These are phyloP conservation scores for Sarocladiaceae sp. DNA, from an alignment of 2,329 filamentous ascomycete species.

Conservation along the genomic window DNA sequence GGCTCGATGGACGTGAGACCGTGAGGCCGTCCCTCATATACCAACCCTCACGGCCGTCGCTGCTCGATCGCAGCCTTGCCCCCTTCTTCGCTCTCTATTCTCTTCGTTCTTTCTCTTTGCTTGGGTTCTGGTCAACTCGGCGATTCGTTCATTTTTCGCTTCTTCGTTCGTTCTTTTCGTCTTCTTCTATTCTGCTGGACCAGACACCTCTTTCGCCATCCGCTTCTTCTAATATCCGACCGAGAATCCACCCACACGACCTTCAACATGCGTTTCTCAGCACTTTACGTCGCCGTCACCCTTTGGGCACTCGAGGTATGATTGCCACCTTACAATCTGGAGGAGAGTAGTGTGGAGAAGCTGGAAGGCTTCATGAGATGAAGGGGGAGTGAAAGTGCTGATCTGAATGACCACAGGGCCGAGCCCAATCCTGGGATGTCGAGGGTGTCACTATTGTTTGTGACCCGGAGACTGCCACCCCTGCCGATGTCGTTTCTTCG, in stretches of 20 bases:
- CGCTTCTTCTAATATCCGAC: neutral
- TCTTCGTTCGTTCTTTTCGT: neutral
- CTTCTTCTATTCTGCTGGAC: neutral
- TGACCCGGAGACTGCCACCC: neutral
- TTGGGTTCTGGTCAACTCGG: constrained; percentile 8
- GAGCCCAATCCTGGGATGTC: constrained; percentile 6
- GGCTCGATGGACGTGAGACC: too few relatives aligned
- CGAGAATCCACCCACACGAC: neutral
- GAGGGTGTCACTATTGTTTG: neutral
- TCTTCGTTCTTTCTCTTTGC: neutral
- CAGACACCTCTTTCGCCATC: neutral
- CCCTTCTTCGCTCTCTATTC: neutral
- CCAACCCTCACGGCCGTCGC: neutral
- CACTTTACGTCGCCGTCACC: neutral
- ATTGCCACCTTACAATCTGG: neutral
- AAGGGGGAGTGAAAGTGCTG: neutral
- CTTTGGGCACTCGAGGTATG: constrained; percentile 6
- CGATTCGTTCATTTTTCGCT: constrained; percentile 2
- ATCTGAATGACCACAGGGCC: neutral
- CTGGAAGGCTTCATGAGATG: neutral
- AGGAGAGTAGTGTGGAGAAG: neutral
- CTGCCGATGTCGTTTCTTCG: constrained; percentile 1
- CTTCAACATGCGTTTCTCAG: constrained; percentile 18
- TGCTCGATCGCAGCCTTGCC: neutral
- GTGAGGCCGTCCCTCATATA: neutral